phyloP scores from a whole-genome alignment of 78 protist species.

The Paulinella micropora region DNA sequence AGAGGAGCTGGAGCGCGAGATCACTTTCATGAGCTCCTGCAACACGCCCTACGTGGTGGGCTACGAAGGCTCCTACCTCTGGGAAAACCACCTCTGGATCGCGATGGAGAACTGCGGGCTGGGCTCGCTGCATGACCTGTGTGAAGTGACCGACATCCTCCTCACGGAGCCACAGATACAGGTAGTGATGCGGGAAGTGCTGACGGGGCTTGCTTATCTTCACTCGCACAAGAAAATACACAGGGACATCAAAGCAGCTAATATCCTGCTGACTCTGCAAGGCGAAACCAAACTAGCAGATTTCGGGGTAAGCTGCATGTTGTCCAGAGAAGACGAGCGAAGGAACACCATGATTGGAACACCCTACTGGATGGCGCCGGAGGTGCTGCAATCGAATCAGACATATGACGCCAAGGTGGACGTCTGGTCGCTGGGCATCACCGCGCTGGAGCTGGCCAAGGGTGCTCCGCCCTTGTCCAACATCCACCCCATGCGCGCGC shows the following conservation, averaged over 20 bases:
- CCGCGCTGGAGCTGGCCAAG: conserved; percentile 83
- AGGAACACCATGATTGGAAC: conserved; percentile 22
- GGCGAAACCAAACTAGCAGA: conserved; percentile 24
- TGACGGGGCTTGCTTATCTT: conserved; percentile 11
- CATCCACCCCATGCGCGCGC: conserved; percentile 78
- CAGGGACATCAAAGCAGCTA: conserved; percentile 26
- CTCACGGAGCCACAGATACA: not conserved
- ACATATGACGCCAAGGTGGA: no score
- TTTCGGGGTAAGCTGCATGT: conserved; percentile 32
- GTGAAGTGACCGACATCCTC: not conserved
- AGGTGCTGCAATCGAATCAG: conserved; percentile 23
- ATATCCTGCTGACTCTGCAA: not conserved
- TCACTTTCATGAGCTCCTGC: no score
- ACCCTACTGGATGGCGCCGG: conserved; percentile 90
- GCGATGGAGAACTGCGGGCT: conserved; percentile 8
- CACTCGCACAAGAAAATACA: not conserved
- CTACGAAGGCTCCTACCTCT: not conserved
- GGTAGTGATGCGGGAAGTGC: not conserved
- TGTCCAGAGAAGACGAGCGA: no score
- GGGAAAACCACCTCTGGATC: not conserved
- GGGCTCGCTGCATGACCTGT: not conserved
- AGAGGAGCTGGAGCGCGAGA: no score
- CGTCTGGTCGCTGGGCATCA: conserved; percentile 94
- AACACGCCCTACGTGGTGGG: no score
- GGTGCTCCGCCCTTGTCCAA: conserved; percentile 85